Conservation (phyloP, 495 filamentous ascomycete species). For the Sabuloglossum arenarium region DNA sequence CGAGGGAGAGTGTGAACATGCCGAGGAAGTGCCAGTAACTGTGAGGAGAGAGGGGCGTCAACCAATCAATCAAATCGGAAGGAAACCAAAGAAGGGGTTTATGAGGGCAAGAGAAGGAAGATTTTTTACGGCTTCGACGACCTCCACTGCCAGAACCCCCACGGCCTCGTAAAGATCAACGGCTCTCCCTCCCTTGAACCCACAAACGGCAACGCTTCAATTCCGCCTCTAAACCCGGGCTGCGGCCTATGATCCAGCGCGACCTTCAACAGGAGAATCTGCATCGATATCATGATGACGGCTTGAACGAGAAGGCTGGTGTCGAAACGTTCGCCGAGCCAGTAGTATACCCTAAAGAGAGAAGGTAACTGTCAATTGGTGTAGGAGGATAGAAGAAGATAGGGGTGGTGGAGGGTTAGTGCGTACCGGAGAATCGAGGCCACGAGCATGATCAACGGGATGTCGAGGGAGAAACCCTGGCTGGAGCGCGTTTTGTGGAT, state of each 20-base stretch:
- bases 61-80: not conserved
- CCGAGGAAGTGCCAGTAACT: slow-evolving; percentile 80
- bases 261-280: slow-evolving; percentile 68
- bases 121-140: slow-evolving; percentile 47
- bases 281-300: slow-evolving; percentile 66
- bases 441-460: slow-evolving; percentile 92
- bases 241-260: slow-evolving; percentile 74
- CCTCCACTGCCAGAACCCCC: slow-evolving; percentile 89
- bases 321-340: slow-evolving; percentile 74
- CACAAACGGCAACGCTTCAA: slow-evolving; percentile 31
- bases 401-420: not conserved
- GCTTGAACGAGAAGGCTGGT: slow-evolving; percentile 64
- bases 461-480: slow-evolving; percentile 76
- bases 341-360: slow-evolving; percentile 84
- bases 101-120: not conserved
- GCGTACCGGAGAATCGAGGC: slow-evolving; percentile 74
- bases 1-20: slow-evolving; percentile 43
- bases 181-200: slow-evolving; percentile 26
- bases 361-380: slow-evolving; percentile 3
- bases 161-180: slow-evolving; percentile 36
- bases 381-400: not conserved
- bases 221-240: slow-evolving; percentile 31
- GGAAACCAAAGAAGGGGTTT: not conserved
- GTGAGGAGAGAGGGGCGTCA: not conserved
- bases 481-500: slow-evolving; percentile 68